These are phyloP conservation scores for Oryza officinalis DNA, from an alignment of 176 grass and related monocot species.

Conservation along the genomic window DNA sequence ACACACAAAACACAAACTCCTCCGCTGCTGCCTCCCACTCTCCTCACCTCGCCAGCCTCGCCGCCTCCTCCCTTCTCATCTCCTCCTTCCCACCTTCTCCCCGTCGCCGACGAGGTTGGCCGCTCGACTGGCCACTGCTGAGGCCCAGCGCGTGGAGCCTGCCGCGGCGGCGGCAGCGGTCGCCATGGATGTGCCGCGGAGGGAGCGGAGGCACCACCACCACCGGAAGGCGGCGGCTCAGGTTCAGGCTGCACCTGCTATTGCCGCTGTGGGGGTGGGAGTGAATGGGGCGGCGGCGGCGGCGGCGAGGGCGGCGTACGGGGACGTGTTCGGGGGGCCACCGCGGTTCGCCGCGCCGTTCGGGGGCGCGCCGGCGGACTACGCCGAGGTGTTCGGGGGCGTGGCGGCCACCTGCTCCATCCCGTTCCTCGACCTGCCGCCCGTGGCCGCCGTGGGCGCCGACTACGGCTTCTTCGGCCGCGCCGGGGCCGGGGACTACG, in stretches of 20 bases:
- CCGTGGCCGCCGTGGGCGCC: not conserved
- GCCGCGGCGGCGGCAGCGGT: not conserved
- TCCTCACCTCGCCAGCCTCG: not conserved
- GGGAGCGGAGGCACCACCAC: conserved; percentile 35
- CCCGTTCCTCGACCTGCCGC: conserved; percentile 81
- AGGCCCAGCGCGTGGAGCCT: not conserved
- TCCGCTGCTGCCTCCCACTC: not conserved
- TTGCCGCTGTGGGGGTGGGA: not conserved
- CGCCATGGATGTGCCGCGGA: conserved; percentile 54
- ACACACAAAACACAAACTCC: not conserved
- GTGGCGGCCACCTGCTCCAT: conserved; percentile 70
- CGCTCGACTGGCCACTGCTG: not conserved
- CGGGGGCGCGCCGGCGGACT: conserved; percentile 49
- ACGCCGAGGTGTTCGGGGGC: conserved; percentile 78
- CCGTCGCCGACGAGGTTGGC: not conserved
- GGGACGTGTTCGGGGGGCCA: conserved; percentile 75
- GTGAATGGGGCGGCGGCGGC: not conserved
- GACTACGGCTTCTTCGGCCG: conserved; percentile 44
- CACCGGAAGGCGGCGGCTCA: conserved; percentile 38
- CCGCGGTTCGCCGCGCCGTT: conserved; percentile 63
- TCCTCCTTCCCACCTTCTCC: not conserved
- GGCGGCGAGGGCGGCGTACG: conserved; percentile 43
- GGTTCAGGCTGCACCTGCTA: not conserved
- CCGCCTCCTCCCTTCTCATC: not conserved
- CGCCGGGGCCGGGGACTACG: conserved; percentile 54